These are phyloP conservation scores for Coemansia interrupta DNA, from an alignment of 192 early-diverging fungal species.

Conservation along the genomic window DNA sequence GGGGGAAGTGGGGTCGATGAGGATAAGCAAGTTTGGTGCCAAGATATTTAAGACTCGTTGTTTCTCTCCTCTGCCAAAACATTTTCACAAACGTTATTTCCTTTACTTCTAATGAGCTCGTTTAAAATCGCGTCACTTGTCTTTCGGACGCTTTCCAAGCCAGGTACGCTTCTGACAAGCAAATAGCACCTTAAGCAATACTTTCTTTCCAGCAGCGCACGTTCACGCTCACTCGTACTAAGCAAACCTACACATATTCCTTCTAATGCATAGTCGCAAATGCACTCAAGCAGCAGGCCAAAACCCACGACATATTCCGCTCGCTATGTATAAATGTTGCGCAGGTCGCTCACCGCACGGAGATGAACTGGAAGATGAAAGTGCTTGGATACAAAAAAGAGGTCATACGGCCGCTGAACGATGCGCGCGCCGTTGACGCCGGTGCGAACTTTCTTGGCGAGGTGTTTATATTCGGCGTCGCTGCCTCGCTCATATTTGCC, in stretches of 20 bases:
- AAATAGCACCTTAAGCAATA: background rate
- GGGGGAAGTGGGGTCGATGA: background rate
- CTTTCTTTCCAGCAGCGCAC: background rate
- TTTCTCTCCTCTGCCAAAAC: background rate
- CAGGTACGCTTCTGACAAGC: conserved; percentile 49
- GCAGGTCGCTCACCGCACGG: conserved; percentile 71
- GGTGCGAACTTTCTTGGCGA: conserved; percentile 80
- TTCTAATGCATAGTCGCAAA: conserved; percentile 44
- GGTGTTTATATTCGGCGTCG: conserved; percentile 72
- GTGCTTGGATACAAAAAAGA: conserved; percentile 74
- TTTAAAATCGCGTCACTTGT: conserved; percentile 62
- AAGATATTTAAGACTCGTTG: background rate
- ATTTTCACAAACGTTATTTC: background rate
- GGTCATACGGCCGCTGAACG: conserved; percentile 72
- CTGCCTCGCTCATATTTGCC: conserved; percentile 64
- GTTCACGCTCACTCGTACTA: background rate
- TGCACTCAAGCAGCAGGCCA: conserved; percentile 54
- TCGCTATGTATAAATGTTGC: conserved; percentile 73
- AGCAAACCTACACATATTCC: too few species aligned
- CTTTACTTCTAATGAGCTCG: conserved; percentile 52
- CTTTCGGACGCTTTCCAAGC: conserved; percentile 64
- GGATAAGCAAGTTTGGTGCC: background rate
- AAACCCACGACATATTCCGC: conserved; percentile 59
- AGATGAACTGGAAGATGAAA: conserved; percentile 80
- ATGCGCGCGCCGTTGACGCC: conserved; percentile 73